These are phyloP conservation scores for Schizophyllum commune DNA, from an alignment of 1,284 basidiomycete species.

Conservation along the genomic window DNA sequence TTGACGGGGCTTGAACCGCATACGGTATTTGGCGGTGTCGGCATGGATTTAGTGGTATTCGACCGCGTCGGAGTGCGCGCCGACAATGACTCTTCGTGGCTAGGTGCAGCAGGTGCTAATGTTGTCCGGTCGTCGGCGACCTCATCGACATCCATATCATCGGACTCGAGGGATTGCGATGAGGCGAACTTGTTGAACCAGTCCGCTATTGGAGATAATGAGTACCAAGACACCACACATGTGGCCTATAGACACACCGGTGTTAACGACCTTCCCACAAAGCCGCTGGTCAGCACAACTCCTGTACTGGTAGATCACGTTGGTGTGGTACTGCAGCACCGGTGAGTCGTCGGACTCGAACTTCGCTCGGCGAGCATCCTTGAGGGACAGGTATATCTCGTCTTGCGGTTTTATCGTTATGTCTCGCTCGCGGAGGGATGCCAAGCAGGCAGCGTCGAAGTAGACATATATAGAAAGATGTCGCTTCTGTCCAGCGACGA, in stretches of 20 bases:
- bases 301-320: background rate
- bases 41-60: background rate
- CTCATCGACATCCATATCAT: background rate
- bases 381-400: background rate
- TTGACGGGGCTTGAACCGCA: background rate
- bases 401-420: background rate
- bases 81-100: too few species aligned
- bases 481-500: background rate
- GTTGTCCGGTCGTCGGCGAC: background rate
- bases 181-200: background rate
- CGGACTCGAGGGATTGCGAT: background rate
- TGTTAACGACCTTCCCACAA: background rate
- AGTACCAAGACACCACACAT: background rate
- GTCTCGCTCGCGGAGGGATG: background rate
- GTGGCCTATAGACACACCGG: background rate
- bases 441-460: background rate
- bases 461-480: background rate
- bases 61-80: too few species aligned
- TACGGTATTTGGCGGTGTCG: background rate
- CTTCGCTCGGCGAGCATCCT: background rate
- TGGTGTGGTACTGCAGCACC: background rate
- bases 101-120: background rate
- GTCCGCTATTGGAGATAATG: background rate
- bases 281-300: background rate
- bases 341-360: background rate